phyloP scores from a whole-genome alignment of 371 early-diverging fungal species.

The Mucor irregularis region DNA sequence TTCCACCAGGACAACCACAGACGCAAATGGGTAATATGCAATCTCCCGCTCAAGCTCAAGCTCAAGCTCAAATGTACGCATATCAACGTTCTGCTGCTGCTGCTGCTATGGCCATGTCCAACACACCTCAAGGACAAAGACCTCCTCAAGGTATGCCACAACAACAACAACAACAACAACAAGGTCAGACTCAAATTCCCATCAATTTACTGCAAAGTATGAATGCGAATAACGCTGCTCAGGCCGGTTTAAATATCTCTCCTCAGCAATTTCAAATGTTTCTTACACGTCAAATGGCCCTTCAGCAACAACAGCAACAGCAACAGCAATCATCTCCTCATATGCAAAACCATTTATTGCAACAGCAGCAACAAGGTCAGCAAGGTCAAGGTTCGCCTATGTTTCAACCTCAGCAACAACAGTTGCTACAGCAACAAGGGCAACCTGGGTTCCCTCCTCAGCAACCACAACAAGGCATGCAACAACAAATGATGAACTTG shows the following conservation, averaged over 20 bases:
- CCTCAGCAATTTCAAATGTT: constrained; percentile 40
- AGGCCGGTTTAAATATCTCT: constrained; percentile 22
- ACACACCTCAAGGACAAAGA: constrained; percentile 1
- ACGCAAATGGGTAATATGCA: constrained; percentile 12
- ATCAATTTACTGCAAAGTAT: constrained; percentile 29
- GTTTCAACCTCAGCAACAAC: constrained; percentile 5
- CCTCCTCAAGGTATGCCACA: constrained; percentile 7
- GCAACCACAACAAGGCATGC: too few relatives aligned
- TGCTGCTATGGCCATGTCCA: constrained; percentile 12
- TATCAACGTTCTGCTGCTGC: constrained; percentile 31
- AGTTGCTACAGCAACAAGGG: neutral
- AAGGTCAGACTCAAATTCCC: constrained; percentile 13
- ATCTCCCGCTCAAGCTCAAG: constrained; percentile 17
- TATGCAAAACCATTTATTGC: constrained; percentile 4
- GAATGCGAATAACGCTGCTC: constrained; percentile 16
- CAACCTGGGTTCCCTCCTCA: neutral
- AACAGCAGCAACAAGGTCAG: neutral
- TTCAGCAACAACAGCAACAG: constrained; percentile 32
- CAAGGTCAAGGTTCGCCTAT: neutral
- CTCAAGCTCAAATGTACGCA: constrained; percentile 32
- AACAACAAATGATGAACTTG: constrained; percentile 7
- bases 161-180: constrained; percentile 4
- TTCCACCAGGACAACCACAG: neutral
- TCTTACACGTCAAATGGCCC: constrained; percentile 35
- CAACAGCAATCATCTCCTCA: constrained; percentile 17